Conservation (phyloP, 768 basidiomycete genomes). For the Hirschioporus abietinus region DNA sequence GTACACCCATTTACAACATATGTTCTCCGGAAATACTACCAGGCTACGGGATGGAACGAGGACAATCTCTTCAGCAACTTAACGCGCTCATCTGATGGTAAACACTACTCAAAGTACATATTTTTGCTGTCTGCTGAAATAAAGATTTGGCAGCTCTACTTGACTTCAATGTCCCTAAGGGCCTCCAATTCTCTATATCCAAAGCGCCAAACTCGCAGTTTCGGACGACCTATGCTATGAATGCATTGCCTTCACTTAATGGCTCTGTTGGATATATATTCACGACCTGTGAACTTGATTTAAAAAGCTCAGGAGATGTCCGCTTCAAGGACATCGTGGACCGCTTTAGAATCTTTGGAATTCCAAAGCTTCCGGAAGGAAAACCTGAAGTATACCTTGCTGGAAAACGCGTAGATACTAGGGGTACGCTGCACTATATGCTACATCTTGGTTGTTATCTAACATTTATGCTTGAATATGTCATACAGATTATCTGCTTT, state of each 20-base stretch:
- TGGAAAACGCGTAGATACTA: conserved; percentile 69
- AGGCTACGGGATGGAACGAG: conserved; percentile 94
- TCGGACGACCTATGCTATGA: conserved; percentile 88
- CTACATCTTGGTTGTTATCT: conserved; percentile 9
- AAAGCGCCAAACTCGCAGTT: conserved; percentile 88
- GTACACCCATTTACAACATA: conserved; percentile 86
- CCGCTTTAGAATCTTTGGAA: conserved; percentile 78
- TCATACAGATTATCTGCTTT: conserved; percentile 80
- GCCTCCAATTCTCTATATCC: conserved; percentile 72
- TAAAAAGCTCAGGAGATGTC: conserved; percentile 63
- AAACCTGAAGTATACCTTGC: conserved; percentile 79
- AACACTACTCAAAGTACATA: conserved; percentile 7
- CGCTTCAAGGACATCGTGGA: conserved; percentile 88
- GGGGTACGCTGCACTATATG: conserved; percentile 50
- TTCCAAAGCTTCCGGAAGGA: conserved; percentile 72
- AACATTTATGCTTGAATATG: conserved; percentile 17
- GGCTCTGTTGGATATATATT: conserved; percentile 94
- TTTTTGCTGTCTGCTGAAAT: conserved; percentile 11
- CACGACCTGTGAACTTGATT: conserved; percentile 76
- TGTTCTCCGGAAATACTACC: conserved; percentile 85
- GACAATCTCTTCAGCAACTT: conserved; percentile 91
- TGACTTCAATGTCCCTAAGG: conserved; percentile 84
- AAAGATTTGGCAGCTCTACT: conserved; percentile 58
- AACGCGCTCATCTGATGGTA: conserved; percentile 85
- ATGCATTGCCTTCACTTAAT: conserved; percentile 86